Conservation (phyloP, 192 early-diverging fungal genomes). For the Backusella mclennaniae region DNA sequence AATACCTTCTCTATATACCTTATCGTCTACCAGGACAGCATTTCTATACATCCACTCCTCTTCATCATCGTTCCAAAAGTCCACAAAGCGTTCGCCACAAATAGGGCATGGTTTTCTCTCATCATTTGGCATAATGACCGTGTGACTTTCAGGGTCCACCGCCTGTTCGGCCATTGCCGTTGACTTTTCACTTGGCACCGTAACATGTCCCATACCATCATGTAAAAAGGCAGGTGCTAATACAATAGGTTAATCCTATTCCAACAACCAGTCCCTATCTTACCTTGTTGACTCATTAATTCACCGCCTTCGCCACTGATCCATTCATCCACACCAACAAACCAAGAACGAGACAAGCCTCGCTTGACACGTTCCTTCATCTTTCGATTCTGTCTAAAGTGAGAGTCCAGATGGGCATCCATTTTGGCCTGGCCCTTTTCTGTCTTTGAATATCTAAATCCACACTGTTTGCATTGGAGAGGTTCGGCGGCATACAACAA, state of each 20-base stretch:
- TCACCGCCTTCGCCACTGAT: conserved; percentile 34
- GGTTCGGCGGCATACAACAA: conserved; percentile 74
- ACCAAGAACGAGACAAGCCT: conserved; percentile 88
- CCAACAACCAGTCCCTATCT: too few species aligned
- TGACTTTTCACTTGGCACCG: conserved; percentile 17
- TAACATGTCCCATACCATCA: conserved; percentile 14
- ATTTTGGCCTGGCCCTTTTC: conserved; percentile 71
- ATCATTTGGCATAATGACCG: conserved; percentile 43
- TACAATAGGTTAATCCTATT: too few species aligned
- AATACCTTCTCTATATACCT: conserved; percentile 29
- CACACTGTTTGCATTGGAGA: conserved; percentile 92
- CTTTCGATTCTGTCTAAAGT: conserved; percentile 92
- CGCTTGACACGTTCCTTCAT: conserved; percentile 81
- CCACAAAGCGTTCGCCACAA: conserved; percentile 74
- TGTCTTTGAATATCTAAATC: conserved; percentile 70
- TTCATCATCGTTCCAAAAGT: conserved; percentile 71
- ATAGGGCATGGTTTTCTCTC: conserved; percentile 63
- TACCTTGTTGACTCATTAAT: conserved; percentile 32
- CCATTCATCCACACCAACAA: conserved; percentile 63
- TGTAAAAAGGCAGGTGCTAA: conserved; percentile 27
- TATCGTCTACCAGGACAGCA: conserved; percentile 57
- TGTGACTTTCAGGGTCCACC: conserved; percentile 35
- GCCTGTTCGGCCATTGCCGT: conserved; percentile 9
- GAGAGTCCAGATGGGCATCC: conserved; percentile 90
- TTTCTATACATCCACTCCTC: conserved; percentile 78